Evolutionary conservation across 2,329 filamentous ascomycete species (phyloP), one percentile per base, ranked within the genome.

Genomic region (Aspergillus sp.): DNA sequence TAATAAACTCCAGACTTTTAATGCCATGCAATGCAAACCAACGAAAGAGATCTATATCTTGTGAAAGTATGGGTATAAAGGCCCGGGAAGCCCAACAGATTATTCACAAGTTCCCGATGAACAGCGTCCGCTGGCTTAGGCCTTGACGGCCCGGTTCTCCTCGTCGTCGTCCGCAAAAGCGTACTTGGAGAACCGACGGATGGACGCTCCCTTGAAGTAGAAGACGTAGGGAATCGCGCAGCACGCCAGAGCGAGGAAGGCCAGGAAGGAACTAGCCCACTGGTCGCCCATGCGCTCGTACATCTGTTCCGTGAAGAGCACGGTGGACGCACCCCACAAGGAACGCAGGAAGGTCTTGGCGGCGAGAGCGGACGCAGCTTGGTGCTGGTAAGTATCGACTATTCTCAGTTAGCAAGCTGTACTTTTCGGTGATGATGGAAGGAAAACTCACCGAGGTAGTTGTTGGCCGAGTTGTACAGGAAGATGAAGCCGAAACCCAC

Each of bases 401-500:
- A 45, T 45, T 5, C 13, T 4, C 1, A 17, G 48, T 64, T 50
- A 69, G 61, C 38, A 48, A 34, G 1, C 5, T 6, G 3, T 10
- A 3, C 5, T 17, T 2, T 32, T 13, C 6, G 20, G 1, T 25
- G 5, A 13, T 16, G 10, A 0, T n/a, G 3, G 5, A 1, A 7
- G 2, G 5, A 13, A 36, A 34, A 63, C 66, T 49, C 65, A 72
- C 67, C 72, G 23, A 88, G 80, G 73, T 89, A 89, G 75, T 88
- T 88, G 71, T 88, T 89, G 62, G 86, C 85, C 9, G 87, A 80
- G 75, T 91, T 91, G 77, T 91, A 92, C 20, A 92, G 77, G 77
- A 91, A 91, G 71, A 91, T 90, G 75, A 91, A 90, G 54, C 88
- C 88, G 63, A 91, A 91, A 10, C 88, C 88, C 49, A 92, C 84